Conservation (phyloP, 2,329 filamentous ascomycete species). For the Nothophaeocryptopus gaeumannii region DNA sequence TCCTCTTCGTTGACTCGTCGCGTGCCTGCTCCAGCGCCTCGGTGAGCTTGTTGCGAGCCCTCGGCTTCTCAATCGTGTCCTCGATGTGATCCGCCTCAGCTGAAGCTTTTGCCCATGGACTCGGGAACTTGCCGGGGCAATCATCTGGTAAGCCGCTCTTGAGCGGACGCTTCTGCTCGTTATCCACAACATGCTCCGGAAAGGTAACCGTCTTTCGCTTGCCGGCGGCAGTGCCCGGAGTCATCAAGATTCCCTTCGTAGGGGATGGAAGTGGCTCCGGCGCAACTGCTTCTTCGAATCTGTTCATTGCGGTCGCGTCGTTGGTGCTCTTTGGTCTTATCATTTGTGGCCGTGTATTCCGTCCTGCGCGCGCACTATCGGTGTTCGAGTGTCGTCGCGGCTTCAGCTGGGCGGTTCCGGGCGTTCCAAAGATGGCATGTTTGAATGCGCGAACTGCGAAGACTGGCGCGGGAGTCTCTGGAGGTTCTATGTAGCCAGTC, state of each 20-base stretch:
- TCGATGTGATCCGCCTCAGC: conserved; percentile 31
- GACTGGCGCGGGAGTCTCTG: conserved; percentile 63
- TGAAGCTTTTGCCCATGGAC: conserved; percentile 43
- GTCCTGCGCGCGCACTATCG: conserved; percentile 25
- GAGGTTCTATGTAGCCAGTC: conserved; percentile 52
- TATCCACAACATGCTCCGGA: conserved; percentile 56
- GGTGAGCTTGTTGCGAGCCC: conserved; percentile 43
- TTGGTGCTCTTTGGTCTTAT: conserved; percentile 30
- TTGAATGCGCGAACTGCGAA: conserved; percentile 67
- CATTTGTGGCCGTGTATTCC: conserved; percentile 27
- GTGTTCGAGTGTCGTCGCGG: conserved; percentile 32
- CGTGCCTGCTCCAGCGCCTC: conserved; percentile 46
- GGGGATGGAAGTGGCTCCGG: conserved; percentile 49
- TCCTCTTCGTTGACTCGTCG: conserved; percentile 37
- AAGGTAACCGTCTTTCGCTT: conserved; percentile 62
- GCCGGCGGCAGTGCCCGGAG: conserved; percentile 57
- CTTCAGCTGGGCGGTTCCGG: conserved; percentile 47
- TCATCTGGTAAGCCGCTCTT: conserved; percentile 50
- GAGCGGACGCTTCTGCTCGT: conserved; percentile 50
- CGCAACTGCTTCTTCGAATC: conserved; percentile 18
- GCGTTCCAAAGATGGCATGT: conserved; percentile 63
- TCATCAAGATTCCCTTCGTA: conserved; percentile 59
- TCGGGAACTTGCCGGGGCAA: conserved; percentile 50
- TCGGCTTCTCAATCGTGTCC: conserved; percentile 30
- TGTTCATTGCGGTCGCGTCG: conserved; percentile 24